A percentile compares a stretch with the other conserved stretches of the same genome.
Evolutionary conservation across 495 filamentous ascomycete species (phyloP).

Genomic region (Aspergillus homomorphus): DNA sequence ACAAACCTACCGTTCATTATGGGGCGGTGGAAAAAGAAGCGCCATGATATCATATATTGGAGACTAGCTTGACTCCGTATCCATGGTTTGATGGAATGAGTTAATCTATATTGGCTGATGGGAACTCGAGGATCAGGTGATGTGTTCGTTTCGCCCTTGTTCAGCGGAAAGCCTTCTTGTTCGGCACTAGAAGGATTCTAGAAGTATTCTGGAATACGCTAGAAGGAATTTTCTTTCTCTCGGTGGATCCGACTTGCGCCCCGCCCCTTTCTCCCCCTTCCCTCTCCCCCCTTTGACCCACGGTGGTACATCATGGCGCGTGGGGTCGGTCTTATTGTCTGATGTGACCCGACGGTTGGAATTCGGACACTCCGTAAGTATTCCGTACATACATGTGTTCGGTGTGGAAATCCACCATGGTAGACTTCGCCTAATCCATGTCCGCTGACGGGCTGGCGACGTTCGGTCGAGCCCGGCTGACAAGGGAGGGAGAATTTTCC

Average conservation of each 20-base stretch:
- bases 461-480: not conserved
- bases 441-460: not conserved
- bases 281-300: not conserved
- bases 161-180: no score
- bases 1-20: not conserved
- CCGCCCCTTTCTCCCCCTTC: not conserved
- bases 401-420: not conserved
- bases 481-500: not conserved
- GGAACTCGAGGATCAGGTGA: not conserved
- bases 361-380: not conserved
- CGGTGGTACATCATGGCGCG: not conserved
- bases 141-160: no score
- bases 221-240: slow-evolving; percentile 20
- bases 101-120: slow-evolving; percentile 10
- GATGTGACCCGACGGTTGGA: not conserved
- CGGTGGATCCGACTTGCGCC: not conserved
- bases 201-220: slow-evolving; percentile 37
- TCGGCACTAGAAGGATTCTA: slow-evolving; percentile 35
- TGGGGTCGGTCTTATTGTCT: not conserved
- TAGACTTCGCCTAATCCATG: not conserved
- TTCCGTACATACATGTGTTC: not conserved
- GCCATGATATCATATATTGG: not conserved
- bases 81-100: slow-evolving; percentile 15
- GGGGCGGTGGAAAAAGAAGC: not conserved
- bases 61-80: not conserved